These are phyloP conservation scores for Nakaseomyces glabratus DNA, from an alignment of 1,139 yeast genomes.

Conservation along the genomic window DNA sequence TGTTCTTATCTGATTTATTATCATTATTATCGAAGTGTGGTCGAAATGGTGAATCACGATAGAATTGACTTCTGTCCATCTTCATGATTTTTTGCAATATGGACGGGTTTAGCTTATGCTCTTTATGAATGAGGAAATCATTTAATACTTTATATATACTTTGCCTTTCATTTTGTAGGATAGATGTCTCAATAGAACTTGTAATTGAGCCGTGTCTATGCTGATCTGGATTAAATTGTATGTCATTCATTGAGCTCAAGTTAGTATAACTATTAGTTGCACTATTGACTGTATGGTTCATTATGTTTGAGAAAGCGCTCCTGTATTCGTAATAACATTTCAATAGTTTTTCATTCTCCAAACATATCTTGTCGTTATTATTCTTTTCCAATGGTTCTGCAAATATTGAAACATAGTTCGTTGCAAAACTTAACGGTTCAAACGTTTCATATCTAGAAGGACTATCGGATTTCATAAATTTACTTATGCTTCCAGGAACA, in stretches of 20 bases:
- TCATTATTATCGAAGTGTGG: slow-evolving; percentile 5
- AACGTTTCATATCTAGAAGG: neutral
- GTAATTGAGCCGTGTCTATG: slow-evolving; percentile 18
- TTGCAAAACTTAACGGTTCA: slow-evolving; percentile 9
- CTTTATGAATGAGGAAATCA: slow-evolving; percentile 13
- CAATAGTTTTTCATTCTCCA: slow-evolving; percentile 17
- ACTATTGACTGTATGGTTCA: slow-evolving; percentile 4
- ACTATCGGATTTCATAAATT: neutral
- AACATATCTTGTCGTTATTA: slow-evolving; percentile 10
- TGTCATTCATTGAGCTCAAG: slow-evolving; percentile 7
- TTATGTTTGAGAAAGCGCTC: slow-evolving; percentile 2
- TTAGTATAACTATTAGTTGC: slow-evolving; percentile 9
- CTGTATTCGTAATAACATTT: slow-evolving; percentile 16
- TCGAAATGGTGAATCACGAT: neutral
- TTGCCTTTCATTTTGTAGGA: slow-evolving; percentile 12
- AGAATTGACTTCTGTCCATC: neutral
- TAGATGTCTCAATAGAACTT: slow-evolving; percentile 17
- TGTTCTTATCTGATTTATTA: neutral
- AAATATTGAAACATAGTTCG: slow-evolving; percentile 12
- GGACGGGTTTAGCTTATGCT: slow-evolving; percentile 15
- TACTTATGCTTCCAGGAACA: neutral
- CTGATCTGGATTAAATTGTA: slow-evolving; percentile 8
- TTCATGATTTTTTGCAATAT: slow-evolving; percentile 7
- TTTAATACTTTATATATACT: slow-evolving; percentile 12
- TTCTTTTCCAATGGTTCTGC: slow-evolving; percentile 11